These are phyloP conservation scores for Penicillium paxilli DNA, from an alignment of 495 filamentous ascomycete species.

Conservation along the genomic window DNA sequence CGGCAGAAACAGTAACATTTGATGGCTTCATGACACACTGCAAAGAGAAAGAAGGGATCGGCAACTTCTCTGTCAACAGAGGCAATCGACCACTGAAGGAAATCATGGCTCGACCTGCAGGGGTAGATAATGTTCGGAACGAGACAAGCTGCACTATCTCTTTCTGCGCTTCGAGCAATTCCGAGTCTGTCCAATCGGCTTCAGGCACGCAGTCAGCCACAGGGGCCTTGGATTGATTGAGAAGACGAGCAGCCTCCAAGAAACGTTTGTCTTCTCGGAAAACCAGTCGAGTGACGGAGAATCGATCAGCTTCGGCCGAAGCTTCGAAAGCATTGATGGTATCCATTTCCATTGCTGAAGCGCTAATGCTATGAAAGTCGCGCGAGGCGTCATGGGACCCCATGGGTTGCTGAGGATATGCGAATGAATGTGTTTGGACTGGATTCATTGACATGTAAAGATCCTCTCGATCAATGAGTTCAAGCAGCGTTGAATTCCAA, in stretches of 20 bases:
- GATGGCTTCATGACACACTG: conserved; percentile 87
- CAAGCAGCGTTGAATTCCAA: conserved; percentile 69
- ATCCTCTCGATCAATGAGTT: conserved; percentile 81
- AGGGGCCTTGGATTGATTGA: conserved; percentile 75
- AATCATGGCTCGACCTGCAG: conserved; percentile 79
- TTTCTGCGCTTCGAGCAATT: conserved; percentile 92
- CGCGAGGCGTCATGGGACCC: conserved; percentile 64
- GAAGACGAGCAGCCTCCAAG: conserved; percentile 72
- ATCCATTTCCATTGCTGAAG: conserved; percentile 58
- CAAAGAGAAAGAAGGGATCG: conserved; percentile 82
- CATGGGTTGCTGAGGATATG: conserved; percentile 36
- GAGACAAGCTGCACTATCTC: conserved; percentile 81
- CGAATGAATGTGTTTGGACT: conserved; percentile 31
- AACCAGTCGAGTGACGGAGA: conserved; percentile 75
- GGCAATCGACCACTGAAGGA: conserved; percentile 82
- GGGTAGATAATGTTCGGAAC: conserved; percentile 81
- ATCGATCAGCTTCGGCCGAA: conserved; percentile 73
- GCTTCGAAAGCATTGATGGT: conserved; percentile 60
- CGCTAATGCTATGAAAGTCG: conserved; percentile 74
- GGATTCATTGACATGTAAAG: conserved; percentile 64
- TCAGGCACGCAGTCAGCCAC: conserved; percentile 74
- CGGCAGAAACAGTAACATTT: conserved; percentile 84
- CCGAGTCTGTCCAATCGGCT: conserved; percentile 77
- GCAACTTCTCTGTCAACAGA: conserved; percentile 85
- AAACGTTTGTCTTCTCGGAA: conserved; percentile 91